Evolutionary conservation across 2,329 filamentous ascomycete genomes (phyloP), one percentile per base, ranked within the genome.

Genomic region (Fusarium sp.): DNA sequence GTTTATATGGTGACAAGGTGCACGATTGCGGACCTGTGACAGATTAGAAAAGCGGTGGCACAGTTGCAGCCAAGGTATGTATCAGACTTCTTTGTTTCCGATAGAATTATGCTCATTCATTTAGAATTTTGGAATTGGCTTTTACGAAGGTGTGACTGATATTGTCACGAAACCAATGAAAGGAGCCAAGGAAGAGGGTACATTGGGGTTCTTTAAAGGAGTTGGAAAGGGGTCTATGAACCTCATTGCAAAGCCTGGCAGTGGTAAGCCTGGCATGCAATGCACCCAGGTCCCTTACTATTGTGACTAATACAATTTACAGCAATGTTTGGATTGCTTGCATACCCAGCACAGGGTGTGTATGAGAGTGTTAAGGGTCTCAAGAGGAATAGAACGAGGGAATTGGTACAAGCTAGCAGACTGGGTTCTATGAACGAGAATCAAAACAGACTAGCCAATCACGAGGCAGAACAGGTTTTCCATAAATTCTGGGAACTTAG

Each of bases 101-200:
- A 6, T 4, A 23, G 23, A 23, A 23, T 6, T 23, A 23, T 23
- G 23, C 23, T 23, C 1, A 23, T 23, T 23, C 23, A 6, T 1
- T 23, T 11, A 55, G 54, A 57, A 54, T 12, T 57, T 57, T 13
- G 54, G 47, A 0, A 4, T 34, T 12, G 49, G 49, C 2, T 55
- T 57, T 4, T 55, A 54, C 8, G 54, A 57, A 30, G 54, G 54
- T 11, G 1, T 57, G 0, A 54, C 49, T 7, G 51, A 34, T 13
- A 54, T 57, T 6, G 47, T 57, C 0, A 57, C 36, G 0, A 54
- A 55, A 0, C 54, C 54, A 1, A 10, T 57, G 13, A 41, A 54
- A 1, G 54, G 47, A 1, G 54, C 30, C 1, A 42, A 54, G 12
- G 49, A 57, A 8, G 49, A 57, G 26, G 54, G 54, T 0, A 8